Evolutionary conservation across 192 early-diverging fungal genomes (phyloP).

Genomic region (Coemansia interrupta): DNA sequence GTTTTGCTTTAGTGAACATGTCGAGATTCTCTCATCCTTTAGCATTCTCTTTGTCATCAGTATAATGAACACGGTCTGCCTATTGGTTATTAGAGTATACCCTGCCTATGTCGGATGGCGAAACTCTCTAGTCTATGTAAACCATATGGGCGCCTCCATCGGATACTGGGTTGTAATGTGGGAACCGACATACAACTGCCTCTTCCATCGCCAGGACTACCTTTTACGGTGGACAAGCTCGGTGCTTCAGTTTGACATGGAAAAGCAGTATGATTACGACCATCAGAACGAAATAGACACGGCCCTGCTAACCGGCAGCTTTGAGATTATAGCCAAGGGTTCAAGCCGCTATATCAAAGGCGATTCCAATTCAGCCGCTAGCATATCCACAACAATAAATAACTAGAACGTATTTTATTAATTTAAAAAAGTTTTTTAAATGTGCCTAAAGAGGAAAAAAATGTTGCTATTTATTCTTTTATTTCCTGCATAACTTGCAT

Average conservation of each 20-base stretch:
- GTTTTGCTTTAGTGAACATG: constrained; percentile 14
- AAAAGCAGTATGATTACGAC: not conserved
- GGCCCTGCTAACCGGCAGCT: too few species aligned
- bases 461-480: too few species aligned
- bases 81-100: constrained; percentile 8
- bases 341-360: too few species aligned
- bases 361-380: too few species aligned
- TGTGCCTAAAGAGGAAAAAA: too few species aligned
- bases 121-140: constrained; percentile 11
- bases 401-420: too few species aligned
- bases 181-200: constrained; percentile 10
- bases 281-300: not conserved
- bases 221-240: constrained; percentile 2
- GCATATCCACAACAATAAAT: too few species aligned
- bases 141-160: constrained; percentile 6
- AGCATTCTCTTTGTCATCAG: not conserved
- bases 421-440: too few species aligned
- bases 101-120: constrained; percentile 10
- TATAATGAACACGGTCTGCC: constrained; percentile 11
- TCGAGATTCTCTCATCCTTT: constrained; percentile 7
- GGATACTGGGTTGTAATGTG: constrained; percentile 20
- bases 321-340: too few species aligned
- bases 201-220: constrained; percentile 12
- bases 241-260: not conserved
- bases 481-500: too few species aligned